Conservation (phyloP, 73 alveolate genomes). For the Breviolum minutum region DNA sequence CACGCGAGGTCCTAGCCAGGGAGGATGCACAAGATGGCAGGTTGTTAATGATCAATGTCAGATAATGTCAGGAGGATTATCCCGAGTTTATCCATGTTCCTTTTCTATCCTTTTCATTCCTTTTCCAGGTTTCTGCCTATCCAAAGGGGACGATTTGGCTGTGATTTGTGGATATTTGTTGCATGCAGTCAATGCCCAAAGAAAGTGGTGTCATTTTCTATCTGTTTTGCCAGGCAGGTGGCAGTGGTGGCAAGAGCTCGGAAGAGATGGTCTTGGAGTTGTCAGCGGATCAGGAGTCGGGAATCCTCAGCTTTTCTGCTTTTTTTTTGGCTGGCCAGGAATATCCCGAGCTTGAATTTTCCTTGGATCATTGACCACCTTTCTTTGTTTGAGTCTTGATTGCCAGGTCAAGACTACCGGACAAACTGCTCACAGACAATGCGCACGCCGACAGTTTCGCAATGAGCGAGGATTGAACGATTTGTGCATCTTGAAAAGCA, state of each 20-base stretch:
- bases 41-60: neutral
- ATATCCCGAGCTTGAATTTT: neutral
- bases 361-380: neutral
- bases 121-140: no score
- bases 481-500: neutral
- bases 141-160: neutral
- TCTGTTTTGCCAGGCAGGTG: constrained; percentile 59
- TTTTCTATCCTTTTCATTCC: no score
- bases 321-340: neutral
- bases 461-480: constrained; percentile 38
- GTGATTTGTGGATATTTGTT: no score
- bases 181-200: no score
- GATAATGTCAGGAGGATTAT: no score
- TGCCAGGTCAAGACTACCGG: constrained; percentile 50
- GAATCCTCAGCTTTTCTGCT: neutral
- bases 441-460: constrained; percentile 91
- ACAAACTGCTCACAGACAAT: constrained; percentile 44
- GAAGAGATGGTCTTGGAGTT: constrained; percentile 98
- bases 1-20: constrained; percentile 96
- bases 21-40: neutral
- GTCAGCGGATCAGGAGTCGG: constrained; percentile 89
- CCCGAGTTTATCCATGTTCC: no score
- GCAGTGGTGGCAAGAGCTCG: constrained; percentile 97
- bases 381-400: neutral
- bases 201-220: no score